Evolutionary conservation across 495 filamentous ascomycete species (phyloP).

Genomic region (Daldinia concentrica): DNA sequence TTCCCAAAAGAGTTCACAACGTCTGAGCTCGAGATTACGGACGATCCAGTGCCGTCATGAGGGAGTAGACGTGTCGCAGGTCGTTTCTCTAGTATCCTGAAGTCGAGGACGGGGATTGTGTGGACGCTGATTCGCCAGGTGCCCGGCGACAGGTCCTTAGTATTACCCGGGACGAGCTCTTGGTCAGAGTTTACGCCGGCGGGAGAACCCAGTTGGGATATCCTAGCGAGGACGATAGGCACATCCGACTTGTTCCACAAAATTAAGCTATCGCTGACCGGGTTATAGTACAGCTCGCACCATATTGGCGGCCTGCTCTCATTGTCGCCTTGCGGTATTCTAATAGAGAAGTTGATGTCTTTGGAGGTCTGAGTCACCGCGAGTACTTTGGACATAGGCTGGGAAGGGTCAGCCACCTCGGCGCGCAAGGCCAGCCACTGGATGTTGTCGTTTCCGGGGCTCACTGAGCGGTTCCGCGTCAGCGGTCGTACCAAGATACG

Average conservation of each 20-base stretch:
- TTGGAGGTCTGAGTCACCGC: constrained; percentile 60
- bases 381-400: constrained; percentile 56
- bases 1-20: constrained; percentile 53
- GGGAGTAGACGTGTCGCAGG: constrained; percentile 46
- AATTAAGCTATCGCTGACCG: constrained; percentile 59
- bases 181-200: constrained; percentile 46
- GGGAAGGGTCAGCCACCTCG: constrained; percentile 53
- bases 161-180: constrained; percentile 52
- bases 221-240: constrained; percentile 53
- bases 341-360: constrained; percentile 61
- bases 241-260: constrained; percentile 57
- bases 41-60: constrained; percentile 35
- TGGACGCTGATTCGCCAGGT: constrained; percentile 59
- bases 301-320: constrained; percentile 52
- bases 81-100: constrained; percentile 59
- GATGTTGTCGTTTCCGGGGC: constrained; percentile 56
- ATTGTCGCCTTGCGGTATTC: constrained; percentile 54
- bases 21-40: constrained; percentile 44
- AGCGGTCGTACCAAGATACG: constrained; percentile 60
- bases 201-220: constrained; percentile 44
- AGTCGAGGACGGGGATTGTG: constrained; percentile 56
- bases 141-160: constrained; percentile 54
- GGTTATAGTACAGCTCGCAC: constrained; percentile 62
- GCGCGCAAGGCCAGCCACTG: constrained; percentile 57
- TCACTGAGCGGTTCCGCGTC: constrained; percentile 57